Conservation (phyloP, 1,284 basidiomycete genomes). For the Naganishia albida region DNA sequence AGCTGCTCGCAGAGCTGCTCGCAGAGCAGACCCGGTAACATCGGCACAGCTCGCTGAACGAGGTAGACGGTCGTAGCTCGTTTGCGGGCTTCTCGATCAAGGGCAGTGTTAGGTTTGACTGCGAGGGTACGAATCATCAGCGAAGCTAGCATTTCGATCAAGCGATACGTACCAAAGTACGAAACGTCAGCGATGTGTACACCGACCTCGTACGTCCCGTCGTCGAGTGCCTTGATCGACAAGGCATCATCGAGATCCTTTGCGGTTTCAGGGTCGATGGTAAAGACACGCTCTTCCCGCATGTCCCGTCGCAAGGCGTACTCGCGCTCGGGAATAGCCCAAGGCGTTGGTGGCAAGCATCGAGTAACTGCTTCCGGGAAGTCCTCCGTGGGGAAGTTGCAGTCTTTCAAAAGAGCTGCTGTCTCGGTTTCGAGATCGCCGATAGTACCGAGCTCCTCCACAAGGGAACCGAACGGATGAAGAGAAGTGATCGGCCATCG, state of each 20-base stretch:
- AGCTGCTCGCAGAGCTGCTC: conserved; percentile 80
- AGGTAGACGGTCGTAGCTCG: conserved; percentile 96
- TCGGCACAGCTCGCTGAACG: conserved; percentile 90
- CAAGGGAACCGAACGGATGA: conserved; percentile 97
- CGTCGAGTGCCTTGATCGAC: conserved; percentile 81
- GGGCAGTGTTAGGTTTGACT: conserved; percentile 89
- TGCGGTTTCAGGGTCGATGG: conserved; percentile 85
- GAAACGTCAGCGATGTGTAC: conserved; percentile 96
- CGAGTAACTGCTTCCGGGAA: conserved; percentile 92
- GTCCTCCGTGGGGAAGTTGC: conserved; percentile 94
- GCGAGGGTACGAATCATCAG: neutral
- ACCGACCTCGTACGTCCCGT: conserved; percentile 86
- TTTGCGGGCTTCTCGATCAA: conserved; percentile 97
- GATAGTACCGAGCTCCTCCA: conserved; percentile 97
- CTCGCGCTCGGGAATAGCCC: conserved; percentile 90
- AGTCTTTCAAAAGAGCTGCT: conserved; percentile 94
- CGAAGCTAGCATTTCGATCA: neutral
- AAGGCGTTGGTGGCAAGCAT: conserved; percentile 90
- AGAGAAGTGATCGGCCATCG: conserved; percentile 83
- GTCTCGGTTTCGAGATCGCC: conserved; percentile 98
- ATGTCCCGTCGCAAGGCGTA: conserved; percentile 83
- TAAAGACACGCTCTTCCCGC: conserved; percentile 81
- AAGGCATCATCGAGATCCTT: conserved; percentile 95
- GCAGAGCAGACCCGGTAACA: conserved; percentile 81
- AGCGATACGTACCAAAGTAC: conserved; percentile 64